Evolutionary conservation across 345 rosid species (phyloP).

Genomic region (Iberis pinnata): DNA sequence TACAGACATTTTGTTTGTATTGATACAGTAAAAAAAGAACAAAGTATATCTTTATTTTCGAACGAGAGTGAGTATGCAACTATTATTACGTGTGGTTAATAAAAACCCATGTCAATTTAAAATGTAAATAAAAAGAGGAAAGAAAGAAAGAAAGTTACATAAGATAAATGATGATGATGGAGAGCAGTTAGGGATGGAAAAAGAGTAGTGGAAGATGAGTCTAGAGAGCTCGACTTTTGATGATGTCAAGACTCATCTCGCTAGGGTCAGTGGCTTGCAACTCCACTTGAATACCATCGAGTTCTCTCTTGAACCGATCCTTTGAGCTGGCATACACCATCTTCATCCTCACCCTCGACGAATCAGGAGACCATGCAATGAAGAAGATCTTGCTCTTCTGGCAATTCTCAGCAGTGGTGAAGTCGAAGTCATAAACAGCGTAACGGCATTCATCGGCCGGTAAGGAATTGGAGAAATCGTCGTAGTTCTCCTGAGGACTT

Average conservation of each 20-base stretch:
- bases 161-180: slow-evolving; percentile 8
- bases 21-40: too few relatives aligned
- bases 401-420: slow-evolving; percentile 74
- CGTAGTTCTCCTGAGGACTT: slow-evolving; percentile 58
- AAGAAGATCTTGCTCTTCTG: slow-evolving; percentile 99
- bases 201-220: neutral
- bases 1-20: too few relatives aligned
- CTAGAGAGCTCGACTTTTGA: slow-evolving; percentile 72
- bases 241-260: slow-evolving; percentile 89
- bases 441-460: slow-evolving; percentile 90
- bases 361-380: slow-evolving; percentile 94
- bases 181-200: slow-evolving; percentile 1
- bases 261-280: slow-evolving; percentile 99
- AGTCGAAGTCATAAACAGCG: slow-evolving; percentile 84
- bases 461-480: slow-evolving; percentile 59
- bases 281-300: neutral
- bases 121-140: neutral
- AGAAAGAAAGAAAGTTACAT: slow-evolving; percentile 20
- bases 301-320: slow-evolving; percentile 44
- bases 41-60: slow-evolving; percentile 15
- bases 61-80: slow-evolving; percentile 14
- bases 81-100: slow-evolving; percentile 21
- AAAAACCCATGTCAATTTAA: slow-evolving; percentile 21
- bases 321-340: slow-evolving; percentile 96
- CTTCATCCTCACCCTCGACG: slow-evolving; percentile 72